Evolutionary conservation across 257 asterid genomes (phyloP).

Genomic region (Plantago ovata): DNA sequence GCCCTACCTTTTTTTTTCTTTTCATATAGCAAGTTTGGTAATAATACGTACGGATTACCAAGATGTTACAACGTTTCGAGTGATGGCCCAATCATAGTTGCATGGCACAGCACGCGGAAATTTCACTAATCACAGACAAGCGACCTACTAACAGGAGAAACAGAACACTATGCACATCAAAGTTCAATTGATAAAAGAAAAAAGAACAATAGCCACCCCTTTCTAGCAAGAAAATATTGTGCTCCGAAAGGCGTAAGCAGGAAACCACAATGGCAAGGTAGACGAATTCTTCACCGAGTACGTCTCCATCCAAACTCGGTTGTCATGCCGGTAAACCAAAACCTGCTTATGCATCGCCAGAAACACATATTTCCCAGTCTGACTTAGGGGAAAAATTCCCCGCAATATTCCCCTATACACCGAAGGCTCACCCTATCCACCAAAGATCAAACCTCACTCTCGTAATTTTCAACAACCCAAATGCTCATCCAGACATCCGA

Average conservation of each 20-base stretch:
- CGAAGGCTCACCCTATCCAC: conserved; percentile 80
- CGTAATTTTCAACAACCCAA: conserved; percentile 65
- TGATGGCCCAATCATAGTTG: background rate
- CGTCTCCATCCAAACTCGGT: conserved; percentile 72
- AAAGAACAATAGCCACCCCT: background rate
- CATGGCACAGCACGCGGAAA: background rate
- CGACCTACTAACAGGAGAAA: background rate
- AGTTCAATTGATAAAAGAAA: background rate
- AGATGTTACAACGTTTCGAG: background rate
- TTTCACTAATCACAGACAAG: background rate
- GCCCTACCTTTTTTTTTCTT: too few relatives aligned
- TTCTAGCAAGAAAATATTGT: conserved; percentile 50
- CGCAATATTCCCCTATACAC: conserved; percentile 82
- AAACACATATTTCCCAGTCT: conserved; percentile 40
- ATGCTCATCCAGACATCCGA: conserved; percentile 82
- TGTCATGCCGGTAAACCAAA: conserved; percentile 55
- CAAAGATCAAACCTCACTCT: conserved; percentile 55
- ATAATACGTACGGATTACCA: background rate
- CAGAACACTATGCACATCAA: conserved; percentile 15
- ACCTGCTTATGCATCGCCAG: conserved; percentile 77
- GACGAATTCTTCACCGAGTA: conserved; percentile 50
- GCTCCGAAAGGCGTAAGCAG: conserved; percentile 68
- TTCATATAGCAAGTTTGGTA: background rate
- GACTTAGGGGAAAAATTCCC: conserved; percentile 71
- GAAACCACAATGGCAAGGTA: conserved; percentile 65